Evolutionary conservation across 805 yeast species (phyloP).

Genomic region (Dipodascopsis uninucleata): DNA sequence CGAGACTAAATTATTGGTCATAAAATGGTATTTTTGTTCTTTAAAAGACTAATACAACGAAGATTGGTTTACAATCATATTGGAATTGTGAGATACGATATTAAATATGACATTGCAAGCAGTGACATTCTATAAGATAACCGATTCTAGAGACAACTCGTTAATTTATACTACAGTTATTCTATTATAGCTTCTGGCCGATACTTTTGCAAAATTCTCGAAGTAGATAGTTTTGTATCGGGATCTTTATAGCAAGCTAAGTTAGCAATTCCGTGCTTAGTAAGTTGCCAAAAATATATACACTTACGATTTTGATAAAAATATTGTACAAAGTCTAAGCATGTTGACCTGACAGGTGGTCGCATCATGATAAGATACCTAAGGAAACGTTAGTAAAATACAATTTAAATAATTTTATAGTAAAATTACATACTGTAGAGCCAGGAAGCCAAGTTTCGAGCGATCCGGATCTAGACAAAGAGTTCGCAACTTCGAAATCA

Average conservation of each 20-base stretch:
- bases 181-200: conserved; percentile 30
- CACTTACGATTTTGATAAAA: conserved; percentile 30
- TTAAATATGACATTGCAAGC: too few relatives aligned
- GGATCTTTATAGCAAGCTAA: conserved; percentile 7
- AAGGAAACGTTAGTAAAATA: background rate
- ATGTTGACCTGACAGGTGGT: conserved; percentile 67
- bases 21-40: too few relatives aligned
- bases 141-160: too few relatives aligned
- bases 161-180: too few relatives aligned
- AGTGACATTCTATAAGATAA: too few relatives aligned
- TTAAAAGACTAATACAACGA: too few relatives aligned
- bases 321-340: conserved; percentile 38
- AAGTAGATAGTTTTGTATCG: conserved; percentile 28
- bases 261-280: background rate
- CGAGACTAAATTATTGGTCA: too few relatives aligned
- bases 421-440: conserved; percentile 57
- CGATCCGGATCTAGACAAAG: conserved; percentile 84
- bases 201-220: conserved; percentile 32
- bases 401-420: conserved; percentile 1
- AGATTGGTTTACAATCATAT: too few relatives aligned
- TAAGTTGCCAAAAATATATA: background rate
- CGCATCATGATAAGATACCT: conserved; percentile 73
- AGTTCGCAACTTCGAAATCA: conserved; percentile 64
- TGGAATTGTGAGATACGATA: too few relatives aligned
- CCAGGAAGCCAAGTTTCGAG: conserved; percentile 71